These are phyloP conservation scores for Aspergillus leporis DNA, from an alignment of 495 filamentous ascomycete species.

Conservation along the genomic window DNA sequence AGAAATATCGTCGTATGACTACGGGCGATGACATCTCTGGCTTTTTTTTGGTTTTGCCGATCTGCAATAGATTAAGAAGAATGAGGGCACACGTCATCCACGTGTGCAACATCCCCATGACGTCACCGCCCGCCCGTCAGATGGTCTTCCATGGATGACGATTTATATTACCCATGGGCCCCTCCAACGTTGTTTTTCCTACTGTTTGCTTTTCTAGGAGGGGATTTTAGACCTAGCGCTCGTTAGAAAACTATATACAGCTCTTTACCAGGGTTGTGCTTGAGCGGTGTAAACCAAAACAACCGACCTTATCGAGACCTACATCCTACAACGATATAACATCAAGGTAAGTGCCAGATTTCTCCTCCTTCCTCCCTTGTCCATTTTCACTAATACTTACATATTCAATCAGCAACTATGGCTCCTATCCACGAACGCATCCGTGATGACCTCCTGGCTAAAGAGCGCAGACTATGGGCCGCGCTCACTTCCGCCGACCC, in stretches of 20 bases:
- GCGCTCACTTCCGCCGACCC: slow-evolving; percentile 46
- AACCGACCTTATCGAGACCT: not conserved
- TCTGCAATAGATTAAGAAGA: not conserved
- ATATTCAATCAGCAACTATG: slow-evolving; percentile 23
- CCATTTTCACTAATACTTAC: not conserved
- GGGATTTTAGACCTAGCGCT: not conserved
- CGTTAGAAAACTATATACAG: not conserved
- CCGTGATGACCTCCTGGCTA: slow-evolving; percentile 39
- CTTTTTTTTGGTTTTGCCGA: not conserved
- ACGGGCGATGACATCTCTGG: not conserved
- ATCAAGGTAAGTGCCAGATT: not conserved
- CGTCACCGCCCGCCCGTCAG: slow-evolving; percentile 7
- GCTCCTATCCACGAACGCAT: slow-evolving; percentile 47
- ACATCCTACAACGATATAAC: not conserved
- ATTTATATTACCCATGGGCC: not conserved
- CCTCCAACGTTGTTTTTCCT: not conserved
- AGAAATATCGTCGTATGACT: not conserved
- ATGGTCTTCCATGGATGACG: not conserved
- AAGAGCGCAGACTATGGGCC: slow-evolving; percentile 46
- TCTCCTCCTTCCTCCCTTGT: not conserved
- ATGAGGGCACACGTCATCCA: slow-evolving; percentile 8
- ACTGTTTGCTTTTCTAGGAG: not conserved
- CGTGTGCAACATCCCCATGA: slow-evolving; percentile 6
- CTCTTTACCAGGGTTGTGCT: not conserved
- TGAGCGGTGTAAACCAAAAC: too few species aligned